Base-by-base conservation (phyloP, 805 yeast species). In the Zygosaccharomyces lentus region DNA sequence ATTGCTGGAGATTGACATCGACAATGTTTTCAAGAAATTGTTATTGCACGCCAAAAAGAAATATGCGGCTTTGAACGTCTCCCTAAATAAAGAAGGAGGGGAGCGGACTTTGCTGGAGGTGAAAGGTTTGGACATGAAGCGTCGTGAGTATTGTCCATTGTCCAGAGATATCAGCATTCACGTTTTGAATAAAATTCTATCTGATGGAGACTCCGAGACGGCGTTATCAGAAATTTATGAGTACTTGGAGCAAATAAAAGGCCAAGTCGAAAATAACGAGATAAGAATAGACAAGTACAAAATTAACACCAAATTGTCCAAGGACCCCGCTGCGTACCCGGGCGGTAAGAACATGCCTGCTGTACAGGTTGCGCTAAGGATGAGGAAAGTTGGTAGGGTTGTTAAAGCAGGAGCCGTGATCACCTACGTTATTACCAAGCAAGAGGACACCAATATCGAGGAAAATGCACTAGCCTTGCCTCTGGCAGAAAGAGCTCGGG, bases 121-220 rank as follows among this genome's bases (percentile, higher is more conserved):
- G 36, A 93, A 93, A 65, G 99, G 99, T 59, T 76, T 93, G 41
- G 99, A 93, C 71, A 83, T 93, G 95, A 82, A 79, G 61, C 89
- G 99, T 66, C 87, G 99, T 73, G 99, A 93, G 67, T 93, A 78
- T 65, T 88, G 97, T 70, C 95, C 89, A 41, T 69, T 93, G 41
- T 87, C 98, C 1, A 93, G 90, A 63, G 96, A 91, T 45, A 78
- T 86, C 5, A 88, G 96, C 1, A 78, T 81, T 6, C 81, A 74
- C 64, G 86, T 87, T 5, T 73, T 93, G 56, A 73, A 83, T 54
- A 79, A 83, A 52, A 70, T 91, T 36, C 71, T 91, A 16, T 76
- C 85, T 7, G 88, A 84, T 51, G 68, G 70, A 23, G 96, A 87
- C 52, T 81, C 89, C 1, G 91, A 87, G 55, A 81, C 79, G 25